Evolutionary conservation across 768 basidiomycete genomes (phyloP).

Genomic region (Tylopilus subfusipes): DNA sequence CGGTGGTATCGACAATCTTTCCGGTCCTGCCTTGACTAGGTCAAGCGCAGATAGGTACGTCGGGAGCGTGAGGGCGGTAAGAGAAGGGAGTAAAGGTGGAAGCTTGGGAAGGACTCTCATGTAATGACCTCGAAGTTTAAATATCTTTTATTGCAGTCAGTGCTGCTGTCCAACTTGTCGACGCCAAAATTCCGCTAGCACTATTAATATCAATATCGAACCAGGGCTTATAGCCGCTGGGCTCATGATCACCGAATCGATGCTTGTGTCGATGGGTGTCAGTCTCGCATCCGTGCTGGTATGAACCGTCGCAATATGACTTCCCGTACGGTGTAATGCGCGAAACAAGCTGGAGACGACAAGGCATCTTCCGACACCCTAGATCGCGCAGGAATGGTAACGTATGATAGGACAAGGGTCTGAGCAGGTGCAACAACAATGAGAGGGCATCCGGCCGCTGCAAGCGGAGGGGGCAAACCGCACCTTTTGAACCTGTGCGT

Average conservation of each 20-base stretch:
- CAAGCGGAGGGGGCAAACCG: conserved; percentile 33
- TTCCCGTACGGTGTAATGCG: conserved; percentile 79
- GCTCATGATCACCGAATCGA: not conserved
- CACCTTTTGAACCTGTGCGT: conserved; percentile 96
- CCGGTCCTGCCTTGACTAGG: not conserved
- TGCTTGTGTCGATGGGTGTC: not conserved
- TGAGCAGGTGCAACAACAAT: conserved; percentile 29
- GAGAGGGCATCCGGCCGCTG: not conserved
- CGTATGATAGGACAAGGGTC: conserved; percentile 89
- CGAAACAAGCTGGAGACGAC: conserved; percentile 68
- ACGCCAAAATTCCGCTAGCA: too few relatives aligned
- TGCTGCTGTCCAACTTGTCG: not conserved
- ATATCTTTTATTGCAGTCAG: conserved; percentile 1
- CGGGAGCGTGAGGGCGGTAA: not conserved
- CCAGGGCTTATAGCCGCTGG: not conserved
- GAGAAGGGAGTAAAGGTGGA: not conserved
- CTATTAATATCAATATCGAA: too few relatives aligned
- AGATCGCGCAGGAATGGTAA: conserved; percentile 82
- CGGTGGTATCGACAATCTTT: not conserved
- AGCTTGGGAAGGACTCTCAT: conserved; percentile 1
- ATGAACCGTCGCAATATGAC: conserved; percentile 82
- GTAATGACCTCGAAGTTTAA: conserved; percentile 15
- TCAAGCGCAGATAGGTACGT: conserved; percentile 7
- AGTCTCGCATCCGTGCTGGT: conserved; percentile 91
- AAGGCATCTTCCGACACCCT: conserved; percentile 51